These are phyloP conservation scores for Scedosporium boydii DNA, from an alignment of 2,329 filamentous ascomycete genomes.

Conservation along the genomic window DNA sequence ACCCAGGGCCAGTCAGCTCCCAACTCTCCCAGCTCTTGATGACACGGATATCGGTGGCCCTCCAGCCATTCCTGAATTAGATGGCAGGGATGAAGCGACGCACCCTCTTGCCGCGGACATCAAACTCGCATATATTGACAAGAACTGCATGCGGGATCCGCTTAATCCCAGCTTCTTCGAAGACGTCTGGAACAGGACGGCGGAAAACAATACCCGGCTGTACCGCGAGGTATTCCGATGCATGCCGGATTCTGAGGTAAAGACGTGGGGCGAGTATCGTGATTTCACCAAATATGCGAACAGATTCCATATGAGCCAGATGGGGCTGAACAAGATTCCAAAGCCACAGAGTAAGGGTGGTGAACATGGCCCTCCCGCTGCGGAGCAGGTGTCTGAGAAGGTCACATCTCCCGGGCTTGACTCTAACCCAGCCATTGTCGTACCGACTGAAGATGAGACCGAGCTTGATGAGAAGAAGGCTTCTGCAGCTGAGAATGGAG, in stretches of 20 bases:
- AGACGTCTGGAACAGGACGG: conserved; percentile 78
- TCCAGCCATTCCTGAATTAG: conserved; percentile 42
- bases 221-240: conserved; percentile 91
- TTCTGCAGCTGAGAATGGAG: conserved; percentile 8
- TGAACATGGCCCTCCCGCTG: background rate
- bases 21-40: conserved; percentile 58
- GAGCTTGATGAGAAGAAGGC: conserved; percentile 32
- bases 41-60: conserved; percentile 79
- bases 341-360: conserved; percentile 2
- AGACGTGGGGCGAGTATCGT: conserved; percentile 87
- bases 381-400: conserved; percentile 23
- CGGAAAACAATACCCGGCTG: conserved; percentile 90
- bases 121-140: conserved; percentile 62
- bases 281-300: conserved; percentile 70
- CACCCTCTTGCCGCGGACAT: conserved; percentile 58
- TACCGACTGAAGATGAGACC: conserved; percentile 19
- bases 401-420: conserved; percentile 11
- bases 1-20: conserved; percentile 59
- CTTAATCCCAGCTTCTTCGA: conserved; percentile 73
- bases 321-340: conserved; percentile 37
- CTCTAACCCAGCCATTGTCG: conserved; percentile 21
- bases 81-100: conserved; percentile 35
- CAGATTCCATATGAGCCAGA: conserved; percentile 62
- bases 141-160: conserved; percentile 92
- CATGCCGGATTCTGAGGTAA: conserved; percentile 92